phyloP scores from a whole-genome alignment of 768 basidiomycete genomes.

The Hygrocybe coccinea region DNA sequence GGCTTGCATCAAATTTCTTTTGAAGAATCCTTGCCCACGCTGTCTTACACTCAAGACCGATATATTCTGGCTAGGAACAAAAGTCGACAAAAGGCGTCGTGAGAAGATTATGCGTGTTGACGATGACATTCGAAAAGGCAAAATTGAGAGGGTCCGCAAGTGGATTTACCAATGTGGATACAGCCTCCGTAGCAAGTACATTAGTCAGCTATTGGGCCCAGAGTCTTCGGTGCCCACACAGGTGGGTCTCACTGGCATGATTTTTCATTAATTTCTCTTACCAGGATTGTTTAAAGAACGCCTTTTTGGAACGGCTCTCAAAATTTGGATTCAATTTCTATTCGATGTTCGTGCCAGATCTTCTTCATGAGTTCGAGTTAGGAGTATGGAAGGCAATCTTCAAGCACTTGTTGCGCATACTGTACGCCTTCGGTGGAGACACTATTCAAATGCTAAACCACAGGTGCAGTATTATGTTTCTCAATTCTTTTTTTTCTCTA shows the following conservation, averaged over 20 bases:
- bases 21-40: constrained; percentile 22
- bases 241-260: constrained; percentile 2
- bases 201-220: neutral
- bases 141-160: neutral
- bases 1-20: constrained; percentile 17
- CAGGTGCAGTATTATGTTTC: constrained; percentile 12
- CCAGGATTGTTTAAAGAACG: constrained; percentile 1
- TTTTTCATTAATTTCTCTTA: neutral
- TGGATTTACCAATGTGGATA: constrained; percentile 2
- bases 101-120: neutral
- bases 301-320: constrained; percentile 17
- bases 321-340: constrained; percentile 27
- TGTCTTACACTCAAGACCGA: constrained; percentile 5
- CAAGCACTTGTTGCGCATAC: constrained; percentile 22
- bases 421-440: constrained; percentile 16
- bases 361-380: constrained; percentile 12
- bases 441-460: constrained; percentile 14
- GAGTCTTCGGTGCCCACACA: constrained; percentile 7
- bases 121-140: neutral
- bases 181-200: neutral
- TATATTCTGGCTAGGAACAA: constrained; percentile 2
- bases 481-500: constrained; percentile 2
- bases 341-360: constrained; percentile 9
- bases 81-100: neutral
- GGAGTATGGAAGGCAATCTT: constrained; percentile 30